Evolutionary conservation across 2,329 filamentous ascomycete species (phyloP), one percentile per base, ranked within the genome.

Genomic region (Penicillium sp.): DNA sequence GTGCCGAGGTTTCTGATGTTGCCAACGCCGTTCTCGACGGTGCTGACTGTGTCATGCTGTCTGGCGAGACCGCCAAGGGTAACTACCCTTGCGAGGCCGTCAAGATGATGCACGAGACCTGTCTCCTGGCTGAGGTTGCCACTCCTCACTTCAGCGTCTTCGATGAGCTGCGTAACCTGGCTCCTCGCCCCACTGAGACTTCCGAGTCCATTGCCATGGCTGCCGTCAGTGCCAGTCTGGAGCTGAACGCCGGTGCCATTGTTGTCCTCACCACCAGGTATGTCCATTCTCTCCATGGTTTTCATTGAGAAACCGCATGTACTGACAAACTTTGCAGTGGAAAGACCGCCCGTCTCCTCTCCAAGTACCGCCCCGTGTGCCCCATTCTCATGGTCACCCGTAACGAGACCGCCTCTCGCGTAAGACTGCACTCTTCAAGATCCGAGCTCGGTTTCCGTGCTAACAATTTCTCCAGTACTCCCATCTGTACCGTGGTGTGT

Each of bases 341-440:
- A 73, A 90, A 91, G 72, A 97, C 93, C 65, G 95, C 95, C 59
- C 92, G 95, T 71, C 88, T 98, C 62, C 84, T 98, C 66, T 96
- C 93, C 82, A 99, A 99, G 84, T 99, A 97, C 83, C 90, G 95
- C 73, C 95, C 95, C 51, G 93, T 98, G 63, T 98, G 93, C 86
- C 95, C 95, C 69, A 97, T 99, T 81, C 93, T 99, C 84, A 98
- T 98, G 93, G 90, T 99, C 63, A 96, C 93, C 64, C 89, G 95
- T 70, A 96, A 90, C 76, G 80, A 86, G 48, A 86, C 85, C 64
- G 91, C 95, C 52, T 90, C 92, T 59, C 86, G 95, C 66, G 81
- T 84, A 77, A 76, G 80, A 74, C 67, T 31, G 11, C 39, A n/a
- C 37, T 43, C 24, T 51, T n/a, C 21, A 26, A 22, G 14, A 31